phyloP scores from a whole-genome alignment of 257 asterid species.

The Rehmannia glutinosa region DNA sequence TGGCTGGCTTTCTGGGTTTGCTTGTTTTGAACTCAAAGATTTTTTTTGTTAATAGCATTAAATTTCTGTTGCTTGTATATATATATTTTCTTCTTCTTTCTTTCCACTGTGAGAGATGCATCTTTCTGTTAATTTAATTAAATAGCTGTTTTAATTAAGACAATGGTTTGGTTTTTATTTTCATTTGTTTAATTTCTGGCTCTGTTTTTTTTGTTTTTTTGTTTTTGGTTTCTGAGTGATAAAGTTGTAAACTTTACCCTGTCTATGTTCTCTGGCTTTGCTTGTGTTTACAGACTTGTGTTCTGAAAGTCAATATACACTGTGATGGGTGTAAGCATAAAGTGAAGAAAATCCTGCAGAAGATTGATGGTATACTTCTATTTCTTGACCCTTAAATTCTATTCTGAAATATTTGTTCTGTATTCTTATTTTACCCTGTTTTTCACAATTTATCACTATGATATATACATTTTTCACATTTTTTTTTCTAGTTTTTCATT shows the following conservation, averaged over 20 bases:
- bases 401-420: no score
- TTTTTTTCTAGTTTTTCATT: background rate
- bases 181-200: background rate
- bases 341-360: slow-evolving; percentile 93
- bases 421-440: no score
- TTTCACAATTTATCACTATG: no score
- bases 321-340: slow-evolving; percentile 92
- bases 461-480: background rate
- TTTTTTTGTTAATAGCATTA: slow-evolving; percentile 17
- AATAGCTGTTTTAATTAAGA: background rate
- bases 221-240: slow-evolving; percentile 15
- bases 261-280: slow-evolving; percentile 43
- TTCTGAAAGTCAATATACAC: slow-evolving; percentile 89
- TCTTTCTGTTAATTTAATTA: slow-evolving; percentile 11
- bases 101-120: slow-evolving; percentile 7
- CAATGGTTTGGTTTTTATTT: background rate
- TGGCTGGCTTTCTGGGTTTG: slow-evolving; percentile 26
- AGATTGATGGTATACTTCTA: slow-evolving; percentile 67
- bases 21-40: slow-evolving; percentile 12
- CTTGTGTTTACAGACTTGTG: slow-evolving; percentile 89
- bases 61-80: background rate
- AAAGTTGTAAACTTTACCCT: slow-evolving; percentile 39
- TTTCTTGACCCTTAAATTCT: no score
- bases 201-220: background rate
- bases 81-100: background rate